Percentiles rank a stretch among this genome's conserved stretches.
phyloP scores from a whole-genome alignment of 257 asterid genomes.

The Parsonsia alboflavescens region DNA sequence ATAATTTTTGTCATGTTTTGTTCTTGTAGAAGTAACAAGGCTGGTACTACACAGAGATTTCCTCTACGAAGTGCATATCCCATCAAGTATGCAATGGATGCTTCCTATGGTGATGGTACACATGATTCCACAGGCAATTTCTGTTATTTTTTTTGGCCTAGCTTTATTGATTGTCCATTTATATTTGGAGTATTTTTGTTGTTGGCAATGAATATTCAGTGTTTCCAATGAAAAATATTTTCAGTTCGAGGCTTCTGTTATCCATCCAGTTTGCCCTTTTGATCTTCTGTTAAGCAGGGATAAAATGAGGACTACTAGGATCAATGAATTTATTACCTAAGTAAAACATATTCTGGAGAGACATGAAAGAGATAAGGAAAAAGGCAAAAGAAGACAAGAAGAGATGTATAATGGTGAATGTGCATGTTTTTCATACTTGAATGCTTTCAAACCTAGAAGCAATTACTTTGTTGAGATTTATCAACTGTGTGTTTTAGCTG shows the following conservation, averaged over 20 bases:
- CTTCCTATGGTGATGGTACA: slow-evolving; percentile 63
- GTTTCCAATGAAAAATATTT: background rate
- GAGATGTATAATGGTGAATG: background rate
- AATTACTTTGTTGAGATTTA: background rate
- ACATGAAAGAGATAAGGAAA: background rate
- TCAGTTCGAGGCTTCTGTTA: background rate
- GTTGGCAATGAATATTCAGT: background rate
- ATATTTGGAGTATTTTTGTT: background rate
- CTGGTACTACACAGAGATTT: slow-evolving; percentile 35
- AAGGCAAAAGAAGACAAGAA: background rate
- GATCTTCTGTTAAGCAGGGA: background rate
- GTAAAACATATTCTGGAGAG: background rate
- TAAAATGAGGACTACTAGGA: background rate
- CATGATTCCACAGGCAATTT: slow-evolving; percentile 61
- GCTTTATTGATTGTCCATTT: background rate
- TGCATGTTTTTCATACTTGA: background rate
- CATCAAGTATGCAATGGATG: slow-evolving; percentile 75
- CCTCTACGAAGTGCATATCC: slow-evolving; percentile 26
- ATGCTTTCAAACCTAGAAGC: background rate
- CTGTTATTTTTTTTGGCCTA: background rate
- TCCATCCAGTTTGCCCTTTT: background rate
- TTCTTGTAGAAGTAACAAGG: slow-evolving; percentile 38
- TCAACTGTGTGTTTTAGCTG: background rate
- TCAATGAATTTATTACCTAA: background rate
- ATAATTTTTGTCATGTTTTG: slow-evolving; percentile 16